Conservation (phyloP, 179 eudicot species). For the Carnegiea gigantea region DNA sequence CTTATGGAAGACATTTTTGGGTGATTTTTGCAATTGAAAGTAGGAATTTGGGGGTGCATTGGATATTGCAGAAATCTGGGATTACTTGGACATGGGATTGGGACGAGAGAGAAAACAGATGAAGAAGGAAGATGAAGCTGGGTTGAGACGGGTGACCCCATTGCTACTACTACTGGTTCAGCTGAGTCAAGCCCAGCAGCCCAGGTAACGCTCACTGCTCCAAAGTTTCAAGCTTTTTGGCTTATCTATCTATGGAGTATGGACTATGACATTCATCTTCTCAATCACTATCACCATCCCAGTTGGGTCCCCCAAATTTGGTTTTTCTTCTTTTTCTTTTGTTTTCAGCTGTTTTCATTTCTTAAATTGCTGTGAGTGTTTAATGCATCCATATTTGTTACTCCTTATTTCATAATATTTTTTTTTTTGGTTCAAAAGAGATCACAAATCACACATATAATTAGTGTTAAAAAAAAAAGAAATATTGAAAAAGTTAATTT, state of each 20-base stretch:
- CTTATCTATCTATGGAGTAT: background rate
- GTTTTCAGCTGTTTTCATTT: no score
- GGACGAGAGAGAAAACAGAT: constrained; percentile 22
- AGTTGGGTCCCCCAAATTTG: background rate
- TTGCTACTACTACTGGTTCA: background rate
- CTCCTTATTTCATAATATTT: no score
- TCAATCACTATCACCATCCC: background rate
- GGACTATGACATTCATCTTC: background rate
- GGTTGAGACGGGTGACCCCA: constrained; percentile 19
- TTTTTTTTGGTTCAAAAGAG: no score
- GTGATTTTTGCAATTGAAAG: background rate
- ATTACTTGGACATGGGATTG: background rate
- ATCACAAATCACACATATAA: no score
- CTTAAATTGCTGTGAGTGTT: no score
- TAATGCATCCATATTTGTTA: no score
- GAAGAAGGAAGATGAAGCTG: constrained; percentile 5
- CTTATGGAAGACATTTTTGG: background rate
- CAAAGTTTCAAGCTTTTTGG: background rate
- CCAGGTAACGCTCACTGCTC: no score
- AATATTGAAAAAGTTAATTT: no score
- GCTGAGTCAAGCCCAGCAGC: background rate
- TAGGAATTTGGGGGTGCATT: background rate
- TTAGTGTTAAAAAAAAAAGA: no score
- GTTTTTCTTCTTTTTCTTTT: background rate
- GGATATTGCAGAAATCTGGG: background rate